phyloP scores from a whole-genome alignment of 495 filamentous ascomycete genomes.

The Hypoxylon intermedium region DNA sequence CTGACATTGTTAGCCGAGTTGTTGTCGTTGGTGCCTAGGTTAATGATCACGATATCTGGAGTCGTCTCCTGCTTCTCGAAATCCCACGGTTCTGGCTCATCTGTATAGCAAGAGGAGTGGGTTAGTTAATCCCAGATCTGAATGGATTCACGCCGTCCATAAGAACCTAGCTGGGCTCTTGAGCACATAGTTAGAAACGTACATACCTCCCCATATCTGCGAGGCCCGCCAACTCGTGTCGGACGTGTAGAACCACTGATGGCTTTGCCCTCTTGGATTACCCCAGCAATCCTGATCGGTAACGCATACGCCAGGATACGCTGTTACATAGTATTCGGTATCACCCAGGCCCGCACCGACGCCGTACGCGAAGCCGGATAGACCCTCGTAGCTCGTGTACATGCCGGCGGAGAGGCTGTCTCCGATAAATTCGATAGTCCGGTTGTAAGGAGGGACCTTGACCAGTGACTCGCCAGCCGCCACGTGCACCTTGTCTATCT shows the following conservation, averaged over 20 bases:
- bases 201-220: conserved; percentile 57
- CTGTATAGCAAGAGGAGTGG: conserved; percentile 27
- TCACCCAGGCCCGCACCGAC: conserved; percentile 67
- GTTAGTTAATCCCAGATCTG: background rate
- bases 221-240: conserved; percentile 63
- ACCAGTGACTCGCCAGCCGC: conserved; percentile 55
- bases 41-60: conserved; percentile 71
- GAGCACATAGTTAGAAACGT: background rate
- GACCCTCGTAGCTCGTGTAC: conserved; percentile 69
- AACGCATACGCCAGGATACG: conserved; percentile 68
- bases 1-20: conserved; percentile 66
- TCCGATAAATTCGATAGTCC: conserved; percentile 71
- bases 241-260: conserved; percentile 72
- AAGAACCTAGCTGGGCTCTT: background rate
- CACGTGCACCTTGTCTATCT: conserved; percentile 64
- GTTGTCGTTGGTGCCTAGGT: conserved; percentile 73
- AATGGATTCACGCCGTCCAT: background rate
- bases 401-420: conserved; percentile 64
- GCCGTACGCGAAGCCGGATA: conserved; percentile 67
- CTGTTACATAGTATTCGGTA: conserved; percentile 68
- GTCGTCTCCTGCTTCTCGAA: conserved; percentile 62
- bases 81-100: conserved; percentile 65
- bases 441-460: conserved; percentile 58
- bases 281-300: conserved; percentile 66
- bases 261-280: conserved; percentile 60